phyloP scores from a whole-genome alignment of 345 rosid species.

The Chamaenerion angustifolium region DNA sequence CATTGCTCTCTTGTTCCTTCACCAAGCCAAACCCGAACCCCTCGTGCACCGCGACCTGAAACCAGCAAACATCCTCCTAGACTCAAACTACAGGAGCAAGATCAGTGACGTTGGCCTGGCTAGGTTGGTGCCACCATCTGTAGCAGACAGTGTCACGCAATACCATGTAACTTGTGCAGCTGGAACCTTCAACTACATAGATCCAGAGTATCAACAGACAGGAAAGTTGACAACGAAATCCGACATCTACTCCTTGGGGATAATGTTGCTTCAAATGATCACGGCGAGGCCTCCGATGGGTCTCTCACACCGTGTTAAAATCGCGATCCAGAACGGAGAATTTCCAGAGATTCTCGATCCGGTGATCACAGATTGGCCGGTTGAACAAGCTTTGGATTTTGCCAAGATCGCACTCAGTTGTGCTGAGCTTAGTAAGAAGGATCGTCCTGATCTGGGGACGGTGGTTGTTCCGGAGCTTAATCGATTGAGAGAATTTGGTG shows the following conservation, averaged over 20 bases:
- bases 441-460: constrained; percentile 67
- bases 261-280: constrained; percentile 71
- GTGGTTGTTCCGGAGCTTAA: constrained; percentile 59
- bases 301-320: constrained; percentile 56
- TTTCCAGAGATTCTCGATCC: constrained; percentile 57
- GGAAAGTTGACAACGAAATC: constrained; percentile 77
- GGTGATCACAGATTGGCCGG: constrained; percentile 52
- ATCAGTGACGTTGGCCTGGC: constrained; percentile 94
- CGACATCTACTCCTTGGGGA: constrained; percentile 67
- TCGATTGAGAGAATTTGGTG: constrained; percentile 37
- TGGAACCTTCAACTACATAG: constrained; percentile 85
- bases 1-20: constrained; percentile 75
- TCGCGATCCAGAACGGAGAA: constrained; percentile 52
- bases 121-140: constrained; percentile 70
- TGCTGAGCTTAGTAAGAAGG: constrained; percentile 68
- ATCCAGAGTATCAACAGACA: constrained; percentile 86
- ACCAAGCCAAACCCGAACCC: constrained; percentile 96
- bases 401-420: constrained; percentile 54
- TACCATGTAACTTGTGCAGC: constrained; percentile 88
- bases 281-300: constrained; percentile 85
- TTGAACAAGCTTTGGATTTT: constrained; percentile 46
- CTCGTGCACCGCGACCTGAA: constrained; percentile 85
- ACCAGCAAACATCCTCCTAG: constrained; percentile 87
- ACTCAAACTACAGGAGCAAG: constrained; percentile 70
- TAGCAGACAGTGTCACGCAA: constrained; percentile 68